Percentiles rank a stretch among this genome's conserved stretches.
phyloP scores from a whole-genome alignment of 1,284 basidiomycete species.

The Stygiomarasmius scandens region DNA sequence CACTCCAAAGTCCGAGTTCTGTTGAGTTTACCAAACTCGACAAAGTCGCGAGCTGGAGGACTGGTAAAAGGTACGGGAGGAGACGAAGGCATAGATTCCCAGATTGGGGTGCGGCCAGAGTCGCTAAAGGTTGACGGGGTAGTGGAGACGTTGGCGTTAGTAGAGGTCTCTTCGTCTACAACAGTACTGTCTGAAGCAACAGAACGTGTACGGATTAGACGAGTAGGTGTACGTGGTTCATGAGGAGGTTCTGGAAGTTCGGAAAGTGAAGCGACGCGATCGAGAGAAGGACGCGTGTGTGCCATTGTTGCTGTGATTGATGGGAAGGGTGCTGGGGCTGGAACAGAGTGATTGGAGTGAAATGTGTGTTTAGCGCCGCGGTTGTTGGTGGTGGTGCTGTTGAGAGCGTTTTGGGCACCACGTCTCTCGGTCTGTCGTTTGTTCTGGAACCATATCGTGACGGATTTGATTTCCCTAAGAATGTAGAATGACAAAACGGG shows the following conservation, averaged over 20 bases:
- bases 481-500: not conserved
- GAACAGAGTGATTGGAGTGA: slow-evolving; percentile 6
- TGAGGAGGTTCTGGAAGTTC: slow-evolving; percentile 47
- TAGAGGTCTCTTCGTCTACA: not conserved
- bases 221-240: slow-evolving; percentile 45
- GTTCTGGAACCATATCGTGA: slow-evolving; percentile 84
- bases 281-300: slow-evolving; percentile 49
- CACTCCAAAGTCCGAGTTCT: slow-evolving; percentile 65
- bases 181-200: not conserved
- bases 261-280: slow-evolving; percentile 60
- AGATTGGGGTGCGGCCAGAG: slow-evolving; percentile 38
- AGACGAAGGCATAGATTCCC: slow-evolving; percentile 76
- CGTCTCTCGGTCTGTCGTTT: slow-evolving; percentile 73
- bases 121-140: not conserved
- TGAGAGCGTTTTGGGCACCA: slow-evolving; percentile 50
- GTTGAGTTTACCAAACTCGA: slow-evolving; percentile 53
- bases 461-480: slow-evolving; percentile 71
- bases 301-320: slow-evolving; percentile 24
- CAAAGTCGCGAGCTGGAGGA: slow-evolving; percentile 48
- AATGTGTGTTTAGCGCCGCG: slow-evolving; percentile 5
- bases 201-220: slow-evolving; percentile 32
- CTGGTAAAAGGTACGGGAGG: slow-evolving; percentile 55
- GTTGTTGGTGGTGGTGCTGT: slow-evolving; percentile 22
- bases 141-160: not conserved
- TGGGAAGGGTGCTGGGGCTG: slow-evolving; percentile 28